Evolutionary conservation across 78 protist species (phyloP).

Genomic region (Dictyostelium brefeldianum): DNA sequence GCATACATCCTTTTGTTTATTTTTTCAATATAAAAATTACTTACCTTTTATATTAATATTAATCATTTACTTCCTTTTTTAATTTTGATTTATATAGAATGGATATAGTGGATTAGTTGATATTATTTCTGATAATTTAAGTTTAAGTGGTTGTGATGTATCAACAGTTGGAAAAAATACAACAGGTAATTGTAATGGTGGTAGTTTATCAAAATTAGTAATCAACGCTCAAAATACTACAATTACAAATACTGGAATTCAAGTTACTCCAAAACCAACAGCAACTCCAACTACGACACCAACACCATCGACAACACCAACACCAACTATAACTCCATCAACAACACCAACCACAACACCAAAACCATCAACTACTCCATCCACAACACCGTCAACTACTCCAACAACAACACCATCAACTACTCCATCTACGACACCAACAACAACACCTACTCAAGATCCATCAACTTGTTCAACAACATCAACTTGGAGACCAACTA

Average conservation of each 20-base stretch:
- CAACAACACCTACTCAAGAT: not conserved
- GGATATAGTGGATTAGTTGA: slow-evolving; percentile 3
- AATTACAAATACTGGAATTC: not conserved
- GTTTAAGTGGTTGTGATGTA: not conserved
- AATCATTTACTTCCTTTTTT: not conserved
- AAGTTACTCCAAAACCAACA: not conserved
- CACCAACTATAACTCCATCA: slow-evolving; percentile 12
- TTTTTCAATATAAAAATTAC: too few species aligned
- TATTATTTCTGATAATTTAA: not conserved
- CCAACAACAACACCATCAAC: not conserved
- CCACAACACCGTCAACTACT: not conserved
- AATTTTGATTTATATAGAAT: too few species aligned
- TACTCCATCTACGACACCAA: not conserved
- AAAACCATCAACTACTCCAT: not conserved
- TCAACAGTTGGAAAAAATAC: not conserved
- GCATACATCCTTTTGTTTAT: not conserved
- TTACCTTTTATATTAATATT: too few species aligned
- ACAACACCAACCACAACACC: slow-evolving; percentile 18
- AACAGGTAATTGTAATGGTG: slow-evolving; percentile 21
- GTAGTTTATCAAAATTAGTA: not conserved
- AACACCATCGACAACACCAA: not conserved
- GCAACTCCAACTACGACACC: not conserved
- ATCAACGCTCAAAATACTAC: not conserved
- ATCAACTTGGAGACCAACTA: slow-evolving; percentile 49
- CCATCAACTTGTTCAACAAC: slow-evolving; percentile 24